Conservation (phyloP, 225 moss, liverwort and hornwort species). For the Physcomitrellopsis africana region DNA sequence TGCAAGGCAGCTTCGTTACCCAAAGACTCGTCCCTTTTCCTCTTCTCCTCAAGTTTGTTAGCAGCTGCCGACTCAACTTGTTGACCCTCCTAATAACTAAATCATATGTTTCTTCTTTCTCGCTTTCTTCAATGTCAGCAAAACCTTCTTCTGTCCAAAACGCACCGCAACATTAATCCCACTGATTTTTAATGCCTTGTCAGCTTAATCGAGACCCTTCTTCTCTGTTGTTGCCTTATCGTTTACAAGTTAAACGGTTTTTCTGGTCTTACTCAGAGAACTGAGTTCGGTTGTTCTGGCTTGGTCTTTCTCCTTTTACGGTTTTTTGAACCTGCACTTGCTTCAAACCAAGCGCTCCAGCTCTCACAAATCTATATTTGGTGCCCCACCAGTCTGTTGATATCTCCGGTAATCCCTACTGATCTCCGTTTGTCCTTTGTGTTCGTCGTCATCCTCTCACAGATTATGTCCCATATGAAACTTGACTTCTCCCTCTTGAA, state of each 20-base stretch:
- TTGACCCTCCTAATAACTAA: slow-evolving; percentile 29
- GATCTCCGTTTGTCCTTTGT: too few relatives aligned
- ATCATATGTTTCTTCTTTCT: slow-evolving; percentile 41
- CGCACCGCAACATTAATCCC: slow-evolving; percentile 60
- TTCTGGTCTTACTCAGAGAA: slow-evolving; percentile 93
- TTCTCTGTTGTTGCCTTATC: slow-evolving; percentile 85
- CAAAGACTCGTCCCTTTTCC: slow-evolving; percentile 42
- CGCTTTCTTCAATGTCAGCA: slow-evolving; percentile 73
- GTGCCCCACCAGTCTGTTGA: slow-evolving; percentile 89
- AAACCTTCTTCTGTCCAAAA: slow-evolving; percentile 76
- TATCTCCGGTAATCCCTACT: slow-evolving; percentile 45
- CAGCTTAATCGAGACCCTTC: slow-evolving; percentile 77
- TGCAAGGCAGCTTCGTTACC: slow-evolving; percentile 34
- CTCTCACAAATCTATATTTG: slow-evolving; percentile 85
- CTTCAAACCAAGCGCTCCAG: slow-evolving; percentile 76
- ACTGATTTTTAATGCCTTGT: slow-evolving; percentile 58
- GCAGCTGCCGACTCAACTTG: slow-evolving; percentile 14
- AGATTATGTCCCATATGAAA: too few relatives aligned
- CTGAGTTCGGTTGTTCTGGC: slow-evolving; percentile 58
- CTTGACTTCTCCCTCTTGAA: too few relatives aligned
- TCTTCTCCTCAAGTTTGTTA: slow-evolving; percentile 41
- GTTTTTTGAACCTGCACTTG: slow-evolving; percentile 42
- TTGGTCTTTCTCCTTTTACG: slow-evolving; percentile 53
- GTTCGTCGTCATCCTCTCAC: too few relatives aligned
- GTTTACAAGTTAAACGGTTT: slow-evolving; percentile 69